Evolutionary conservation across 176 grass and related monocot species (phyloP).

Genomic region (Triticum turgidum): DNA sequence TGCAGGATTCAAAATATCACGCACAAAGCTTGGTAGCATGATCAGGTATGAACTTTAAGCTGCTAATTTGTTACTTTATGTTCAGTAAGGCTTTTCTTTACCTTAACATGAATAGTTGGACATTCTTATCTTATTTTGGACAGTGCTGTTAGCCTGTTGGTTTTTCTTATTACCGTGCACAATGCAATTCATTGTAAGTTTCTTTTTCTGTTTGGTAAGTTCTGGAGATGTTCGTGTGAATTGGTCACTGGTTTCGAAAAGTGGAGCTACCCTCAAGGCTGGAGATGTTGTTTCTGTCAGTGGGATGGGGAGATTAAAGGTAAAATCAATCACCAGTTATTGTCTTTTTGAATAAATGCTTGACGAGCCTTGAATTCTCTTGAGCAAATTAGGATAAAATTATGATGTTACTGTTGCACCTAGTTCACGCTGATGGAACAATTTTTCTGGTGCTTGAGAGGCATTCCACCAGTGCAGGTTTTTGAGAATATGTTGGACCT

Average conservation of each 20-base stretch:
- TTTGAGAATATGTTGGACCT: background rate
- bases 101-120: constrained; percentile 18
- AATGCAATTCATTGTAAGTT: constrained; percentile 14
- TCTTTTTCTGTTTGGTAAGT: constrained; percentile 47
- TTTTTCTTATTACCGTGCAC: background rate
- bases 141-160: background rate
- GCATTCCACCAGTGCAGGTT: constrained; percentile 9
- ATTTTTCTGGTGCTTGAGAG: background rate
- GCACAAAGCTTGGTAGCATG: constrained; percentile 82
- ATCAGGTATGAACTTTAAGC: constrained; percentile 58
- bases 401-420: background rate
- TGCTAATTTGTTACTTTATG: background rate
- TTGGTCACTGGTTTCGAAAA: constrained; percentile 77
- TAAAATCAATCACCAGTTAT: constrained; percentile 16
- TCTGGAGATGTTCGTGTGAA: constrained; percentile 87
- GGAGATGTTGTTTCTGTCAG: constrained; percentile 92
- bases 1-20: constrained; percentile 94
- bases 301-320: constrained; percentile 87
- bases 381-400: constrained; percentile 11
- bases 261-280: constrained; percentile 71
- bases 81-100: background rate
- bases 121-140: constrained; percentile 2
- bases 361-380: background rate
- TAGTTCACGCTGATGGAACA: constrained; percentile 5
- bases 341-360: background rate